Percentiles rank a stretch among this genome's conserved stretches.
phyloP scores from a whole-genome alignment of 106 monocot genomes.

The Gastrodia elata region DNA sequence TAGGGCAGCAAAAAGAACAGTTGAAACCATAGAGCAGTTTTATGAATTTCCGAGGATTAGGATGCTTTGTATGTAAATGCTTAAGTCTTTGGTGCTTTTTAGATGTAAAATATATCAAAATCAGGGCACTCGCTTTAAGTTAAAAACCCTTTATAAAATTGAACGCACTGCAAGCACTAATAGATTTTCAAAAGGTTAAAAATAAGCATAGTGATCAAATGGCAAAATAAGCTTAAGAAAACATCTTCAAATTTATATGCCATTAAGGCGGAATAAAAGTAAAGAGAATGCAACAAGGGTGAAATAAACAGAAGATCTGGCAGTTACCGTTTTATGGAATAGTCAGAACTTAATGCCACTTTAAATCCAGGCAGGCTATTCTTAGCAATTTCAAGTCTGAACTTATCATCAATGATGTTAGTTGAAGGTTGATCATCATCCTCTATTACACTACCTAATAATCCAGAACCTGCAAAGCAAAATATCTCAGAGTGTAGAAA shows the following conservation, averaged over 20 bases:
- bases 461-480: conserved; percentile 44
- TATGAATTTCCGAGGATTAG: too few relatives aligned
- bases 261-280: background rate
- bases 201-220: background rate
- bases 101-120: too few relatives aligned
- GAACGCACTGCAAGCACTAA: background rate
- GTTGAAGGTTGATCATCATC: conserved; percentile 52
- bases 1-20: too few relatives aligned
- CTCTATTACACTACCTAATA: conserved; percentile 54
- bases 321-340: conserved; percentile 63
- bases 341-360: conserved; percentile 59
- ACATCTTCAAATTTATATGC: background rate
- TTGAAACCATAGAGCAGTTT: too few relatives aligned
- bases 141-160: too few relatives aligned
- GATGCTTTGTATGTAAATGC: too few relatives aligned
- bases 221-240: background rate
- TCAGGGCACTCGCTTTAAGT: too few relatives aligned
- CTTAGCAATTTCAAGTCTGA: conserved; percentile 36
- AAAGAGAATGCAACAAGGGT: background rate
- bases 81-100: too few relatives aligned
- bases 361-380: conserved; percentile 54
- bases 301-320: background rate
- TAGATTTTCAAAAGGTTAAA: background rate
- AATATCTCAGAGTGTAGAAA: background rate
- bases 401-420: conserved; percentile 13